Base-by-base conservation (phyloP, 768 basidiomycete species). In the Phylloporus sp. region DNA sequence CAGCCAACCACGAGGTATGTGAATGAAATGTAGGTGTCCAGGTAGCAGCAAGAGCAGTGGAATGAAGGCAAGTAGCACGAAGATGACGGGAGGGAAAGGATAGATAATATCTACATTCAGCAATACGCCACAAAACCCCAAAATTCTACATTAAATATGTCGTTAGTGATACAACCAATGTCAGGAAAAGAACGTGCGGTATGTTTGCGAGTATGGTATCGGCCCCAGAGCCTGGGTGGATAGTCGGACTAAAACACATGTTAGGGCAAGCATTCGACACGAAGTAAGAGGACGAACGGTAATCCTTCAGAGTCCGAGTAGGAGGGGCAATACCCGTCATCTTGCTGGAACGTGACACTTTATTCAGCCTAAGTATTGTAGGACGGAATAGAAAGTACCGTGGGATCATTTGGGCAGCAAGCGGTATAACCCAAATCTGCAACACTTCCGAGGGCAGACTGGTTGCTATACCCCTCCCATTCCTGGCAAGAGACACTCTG, bases 391-490 rank as follows among this genome's bases (percentile, higher is more conserved):
- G 36, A 67, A 73, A 32, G 53, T 52, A 85, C 85, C 26, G 74
- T 76, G 15, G 87, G 85, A 57, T 90, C 67, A 6, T 77, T 77
- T 27, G 90, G 88, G 67, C 90, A 93, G 62, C 90, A 91, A 5
- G 75, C 85, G 47, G 79, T 71, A 18, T 73, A 71, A 11, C 76
- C 86, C 28, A 86, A 67, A 53, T 72, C 70, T 20, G 76, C 61
- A 16, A 87, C 84, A 50, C 82, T 86, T 20, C 90, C 90, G 34
- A 91, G 70, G 13, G 88, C 86, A 13, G 80, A 71, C 15, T 76
- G 62, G 51, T 84, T 72, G 18, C 70, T 74, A 45, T 71, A 76
- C 9, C 91, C 91, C 31, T 73, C 67, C 91, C 90, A 92, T 47
- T 78, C 66, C 2, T 77, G 50, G 60, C 90, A 92, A 27, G 81